Percentiles rank a stretch among this genome's conserved stretches.
These are phyloP conservation scores for Candida germanica DNA, from an alignment of 805 yeast species.

Conservation along the genomic window DNA sequence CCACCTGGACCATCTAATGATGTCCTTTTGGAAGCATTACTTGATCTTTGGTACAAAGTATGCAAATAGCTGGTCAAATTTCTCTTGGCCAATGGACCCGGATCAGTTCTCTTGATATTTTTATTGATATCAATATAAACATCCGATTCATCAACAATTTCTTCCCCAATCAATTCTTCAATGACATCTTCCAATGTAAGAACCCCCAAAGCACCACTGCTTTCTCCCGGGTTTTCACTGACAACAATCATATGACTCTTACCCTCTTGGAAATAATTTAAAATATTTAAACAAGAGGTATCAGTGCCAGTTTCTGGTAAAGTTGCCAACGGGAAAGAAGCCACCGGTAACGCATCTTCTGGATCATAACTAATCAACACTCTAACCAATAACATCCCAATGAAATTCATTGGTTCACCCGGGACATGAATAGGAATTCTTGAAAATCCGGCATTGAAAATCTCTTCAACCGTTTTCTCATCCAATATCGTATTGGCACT, in stretches of 20 bases:
- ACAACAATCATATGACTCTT: conserved; percentile 97
- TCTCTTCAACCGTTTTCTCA: conserved; percentile 81
- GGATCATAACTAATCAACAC: conserved; percentile 95
- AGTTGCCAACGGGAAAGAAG: conserved; percentile 92
- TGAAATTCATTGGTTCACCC: conserved; percentile 81
- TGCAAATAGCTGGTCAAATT: conserved; percentile 69
- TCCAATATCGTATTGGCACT: conserved; percentile 78
- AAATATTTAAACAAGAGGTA: conserved; percentile 88
- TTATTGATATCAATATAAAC: conserved; percentile 89
- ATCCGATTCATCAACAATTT: conserved; percentile 93
- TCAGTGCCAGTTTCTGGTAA: conserved; percentile 90
- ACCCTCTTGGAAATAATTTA: conserved; percentile 97
- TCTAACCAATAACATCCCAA: conserved; percentile 92
- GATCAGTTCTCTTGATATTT: conserved; percentile 72
- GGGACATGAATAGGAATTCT: conserved; percentile 93
- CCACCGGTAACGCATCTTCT: conserved; percentile 89
- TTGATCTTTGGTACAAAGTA: conserved; percentile 43
- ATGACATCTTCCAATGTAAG: conserved; percentile 95
- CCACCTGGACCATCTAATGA: conserved; percentile 32
- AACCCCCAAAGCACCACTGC: conserved; percentile 85
- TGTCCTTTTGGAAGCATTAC: conserved; percentile 36
- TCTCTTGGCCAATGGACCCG: conserved; percentile 71
- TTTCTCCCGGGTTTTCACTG: conserved; percentile 77
- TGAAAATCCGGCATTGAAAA: conserved; percentile 90
- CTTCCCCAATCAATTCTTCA: conserved; percentile 96